Evolutionary conservation across 2,329 filamentous ascomycete genomes (phyloP).

Genomic region (Clonostachys solani): DNA sequence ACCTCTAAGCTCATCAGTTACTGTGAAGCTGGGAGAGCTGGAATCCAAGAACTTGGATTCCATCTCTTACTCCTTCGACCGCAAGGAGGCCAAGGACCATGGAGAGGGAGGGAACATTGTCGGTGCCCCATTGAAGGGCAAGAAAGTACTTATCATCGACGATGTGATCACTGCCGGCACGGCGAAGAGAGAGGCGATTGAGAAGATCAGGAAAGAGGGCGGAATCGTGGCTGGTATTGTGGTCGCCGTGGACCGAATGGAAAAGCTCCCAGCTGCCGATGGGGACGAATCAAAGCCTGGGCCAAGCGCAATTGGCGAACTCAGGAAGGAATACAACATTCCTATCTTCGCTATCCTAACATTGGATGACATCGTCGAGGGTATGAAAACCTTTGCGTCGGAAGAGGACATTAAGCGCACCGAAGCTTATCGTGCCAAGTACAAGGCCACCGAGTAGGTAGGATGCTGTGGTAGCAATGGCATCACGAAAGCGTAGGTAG

Average conservation of each 20-base stretch:
- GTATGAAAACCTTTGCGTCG: slow-evolving; percentile 57
- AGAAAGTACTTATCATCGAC: slow-evolving; percentile 86
- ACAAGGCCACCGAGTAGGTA: slow-evolving; percentile 51
- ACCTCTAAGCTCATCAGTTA: slow-evolving; percentile 75
- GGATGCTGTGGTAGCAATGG: too few relatives aligned
- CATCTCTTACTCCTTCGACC: slow-evolving; percentile 85
- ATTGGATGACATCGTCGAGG: slow-evolving; percentile 76
- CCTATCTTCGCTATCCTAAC: slow-evolving; percentile 82
- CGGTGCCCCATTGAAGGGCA: slow-evolving; percentile 78
- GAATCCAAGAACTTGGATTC: slow-evolving; percentile 61
- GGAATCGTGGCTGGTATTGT: slow-evolving; percentile 83
- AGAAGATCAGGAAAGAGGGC: slow-evolving; percentile 81
- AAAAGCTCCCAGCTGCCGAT: slow-evolving; percentile 66
- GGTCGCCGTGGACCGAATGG: slow-evolving; percentile 82
- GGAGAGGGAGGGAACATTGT: slow-evolving; percentile 94
- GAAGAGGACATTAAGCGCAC: slow-evolving; percentile 61
- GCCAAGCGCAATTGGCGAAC: slow-evolving; percentile 80
- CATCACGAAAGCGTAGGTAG: too few relatives aligned
- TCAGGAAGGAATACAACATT: slow-evolving; percentile 77
- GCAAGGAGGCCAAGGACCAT: slow-evolving; percentile 95
- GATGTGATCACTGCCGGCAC: slow-evolving; percentile 96
- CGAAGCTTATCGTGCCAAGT: slow-evolving; percentile 68
- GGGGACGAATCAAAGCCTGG: slow-evolving; percentile 65
- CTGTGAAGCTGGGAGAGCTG: slow-evolving; percentile 69
- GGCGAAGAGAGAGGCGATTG: slow-evolving; percentile 87